Evolutionary conservation across 768 basidiomycete species (phyloP), one percentile per base, ranked within the genome.

Genomic region (Tulasnella sp.): DNA sequence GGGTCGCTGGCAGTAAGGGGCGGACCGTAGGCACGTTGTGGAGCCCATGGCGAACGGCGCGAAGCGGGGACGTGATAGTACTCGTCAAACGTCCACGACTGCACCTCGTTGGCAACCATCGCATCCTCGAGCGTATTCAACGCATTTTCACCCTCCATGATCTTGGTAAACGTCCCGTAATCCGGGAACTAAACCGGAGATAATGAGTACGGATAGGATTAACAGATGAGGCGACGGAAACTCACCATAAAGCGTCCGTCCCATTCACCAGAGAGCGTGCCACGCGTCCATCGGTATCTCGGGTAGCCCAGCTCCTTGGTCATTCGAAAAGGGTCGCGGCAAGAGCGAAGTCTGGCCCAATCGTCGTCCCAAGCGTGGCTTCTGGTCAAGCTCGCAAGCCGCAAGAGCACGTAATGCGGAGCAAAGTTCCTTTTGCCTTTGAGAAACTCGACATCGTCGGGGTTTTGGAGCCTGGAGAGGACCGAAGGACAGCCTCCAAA

Each of bases 211-310:
- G 43, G 9, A n/a, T 25, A 8, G 43, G 7, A 4, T 6, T 29
- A 49, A 49, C 29, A 35, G 34, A 9, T 5, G 12, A 29, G 12
- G 46, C 27, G 4, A 0, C 23, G 25, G 29, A 49, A 17, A 61
- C 61, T 36, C 34, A 62, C 61, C 27, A 58, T 27, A 36, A 62
- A 61, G 6, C 51, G n/a, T 14, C 61, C 61, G 32, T 62, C 61
- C 61, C 61, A 62, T 7, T 61, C 60, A 14, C 61, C 61, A 9
- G 34, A 23, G 35, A 62, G 53, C 15, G 40, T 48, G 31, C 61
- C 61, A 4, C 23, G 42, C 9, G 29, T 43, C 19, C 31, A 57
- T 37, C 29, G 31, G n/a, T 31, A 57, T 31, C 19, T 39, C n/a
- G 52, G 52, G 23, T 40, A 21, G 19, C 52, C 52, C 52, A 54